Evolutionary conservation across 495 filamentous ascomycete genomes (phyloP).

Genomic region (Xylaria intraflava): DNA sequence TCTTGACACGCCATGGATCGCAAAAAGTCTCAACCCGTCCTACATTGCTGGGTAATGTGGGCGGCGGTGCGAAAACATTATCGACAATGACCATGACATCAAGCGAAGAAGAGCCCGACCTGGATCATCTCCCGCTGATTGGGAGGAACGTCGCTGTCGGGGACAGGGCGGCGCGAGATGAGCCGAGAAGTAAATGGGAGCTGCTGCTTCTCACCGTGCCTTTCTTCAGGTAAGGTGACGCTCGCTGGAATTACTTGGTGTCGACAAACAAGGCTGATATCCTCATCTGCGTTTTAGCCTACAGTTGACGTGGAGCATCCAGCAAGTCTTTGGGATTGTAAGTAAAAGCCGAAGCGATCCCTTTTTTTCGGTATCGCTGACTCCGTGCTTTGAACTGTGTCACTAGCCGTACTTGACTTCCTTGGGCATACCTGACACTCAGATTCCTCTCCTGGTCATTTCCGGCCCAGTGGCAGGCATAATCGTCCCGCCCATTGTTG

Average conservation of each 20-base stretch:
- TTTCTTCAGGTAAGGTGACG: neutral
- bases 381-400: neutral
- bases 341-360: neutral
- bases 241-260: neutral
- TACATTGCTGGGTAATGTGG: no score
- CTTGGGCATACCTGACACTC: neutral
- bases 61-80: neutral
- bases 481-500: neutral
- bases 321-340: neutral
- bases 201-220: neutral
- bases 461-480: neutral
- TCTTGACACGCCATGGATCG: no score
- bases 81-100: neutral
- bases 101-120: neutral
- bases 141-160: neutral
- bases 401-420: neutral
- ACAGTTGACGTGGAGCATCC: neutral
- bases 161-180: neutral
- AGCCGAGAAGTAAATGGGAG: neutral
- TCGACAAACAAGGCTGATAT: neutral
- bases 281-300: neutral
- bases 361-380: neutral
- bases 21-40: no score
- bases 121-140: constrained; percentile 11
- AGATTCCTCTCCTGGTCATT: neutral